Evolutionary conservation across 2,329 filamentous ascomycete species (phyloP), one percentile per base, ranked within the genome.

Genomic region (Didymella segeticola): DNA sequence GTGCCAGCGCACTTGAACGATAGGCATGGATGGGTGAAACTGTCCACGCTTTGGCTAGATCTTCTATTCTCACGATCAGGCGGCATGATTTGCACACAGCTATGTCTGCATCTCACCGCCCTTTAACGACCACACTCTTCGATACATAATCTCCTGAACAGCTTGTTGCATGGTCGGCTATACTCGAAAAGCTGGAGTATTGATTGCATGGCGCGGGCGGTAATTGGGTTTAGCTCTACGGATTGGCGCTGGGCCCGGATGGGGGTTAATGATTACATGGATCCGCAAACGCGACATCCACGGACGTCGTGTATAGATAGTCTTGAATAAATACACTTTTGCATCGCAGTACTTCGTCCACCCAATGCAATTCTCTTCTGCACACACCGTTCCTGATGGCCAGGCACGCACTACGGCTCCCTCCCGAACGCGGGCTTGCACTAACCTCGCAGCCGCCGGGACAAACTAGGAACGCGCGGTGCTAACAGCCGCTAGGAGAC

Each of bases 291-390:
- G 57, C 53, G 41, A 49, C 49, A 45, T 39, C 37, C 38, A 45
- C 22, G 56, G 55, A 30, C 29, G 48, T 51, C 56, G 45, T 57
- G 60, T 63, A 62, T 63, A 63, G 56, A 65, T 60, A 61, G 61
- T 52, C 25, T 55, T 48, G 53, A 48, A 47, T 26, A 48, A 56
- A 58, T 47, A 50, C 49, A 48, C 31, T 37, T 41, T 27, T 2
- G 27, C 42, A 41, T 42, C 31, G 11, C 9, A n/a, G n/a, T n/a
- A n/a, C n/a, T n/a, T n/a, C n/a, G n/a, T n/a, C n/a, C n/a, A n/a
- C n/a, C n/a, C n/a, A n/a, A n/a, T n/a, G 25, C 5, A 5, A 26
- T 26, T 26, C 25, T 26, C 25, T 5, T 26, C 25, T 10, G 10
- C 5, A 26, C 25, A 5, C 25, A 5, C 25, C 25, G 25, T 26